phyloP scores from a whole-genome alignment of 2,329 filamentous ascomycete species.

The Fusarium stilboides region DNA sequence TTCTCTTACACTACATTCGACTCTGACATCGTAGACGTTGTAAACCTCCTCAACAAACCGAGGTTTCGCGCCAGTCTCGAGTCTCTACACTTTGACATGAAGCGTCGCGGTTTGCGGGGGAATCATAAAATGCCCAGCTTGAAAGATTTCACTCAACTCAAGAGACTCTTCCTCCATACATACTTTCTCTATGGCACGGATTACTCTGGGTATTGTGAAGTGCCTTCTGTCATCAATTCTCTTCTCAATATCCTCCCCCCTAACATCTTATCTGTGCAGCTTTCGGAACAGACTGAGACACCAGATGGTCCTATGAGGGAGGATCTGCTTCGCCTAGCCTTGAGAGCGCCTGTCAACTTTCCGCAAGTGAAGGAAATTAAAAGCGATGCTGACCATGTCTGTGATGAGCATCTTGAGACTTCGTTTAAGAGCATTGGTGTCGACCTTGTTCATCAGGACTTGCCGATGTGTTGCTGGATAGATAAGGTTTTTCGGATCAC shows the following conservation, averaged over 20 bases:
- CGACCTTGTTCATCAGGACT: not conserved
- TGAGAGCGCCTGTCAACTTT: not conserved
- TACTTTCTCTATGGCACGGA: not conserved
- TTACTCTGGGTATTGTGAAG: too few species aligned
- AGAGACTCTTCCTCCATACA: not conserved
- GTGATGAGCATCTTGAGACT: not conserved
- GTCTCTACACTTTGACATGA: not conserved
- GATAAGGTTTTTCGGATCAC: too few species aligned
- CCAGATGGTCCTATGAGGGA: rapidly evolving
- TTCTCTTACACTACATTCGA: not conserved
- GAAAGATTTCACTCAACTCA: not conserved
- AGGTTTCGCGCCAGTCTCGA: not conserved
- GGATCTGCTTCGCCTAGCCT: not conserved
- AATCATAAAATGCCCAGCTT: conserved; percentile 4
- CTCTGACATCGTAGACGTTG: rapidly evolving
- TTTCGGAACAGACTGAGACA: rapidly evolving
- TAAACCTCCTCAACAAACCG: not conserved
- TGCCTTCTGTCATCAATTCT: not conserved
- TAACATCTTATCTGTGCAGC: not conserved
- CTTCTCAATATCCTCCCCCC: not conserved
- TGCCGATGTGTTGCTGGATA: not conserved
- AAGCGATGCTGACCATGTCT: not conserved
- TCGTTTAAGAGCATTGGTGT: not conserved
- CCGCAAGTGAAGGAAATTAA: not conserved
- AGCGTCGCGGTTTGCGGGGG: rapidly evolving